Evolutionary conservation across 768 basidiomycete species (phyloP), one percentile per base, ranked within the genome.

Genomic region (Favolaschia claudopus): DNA sequence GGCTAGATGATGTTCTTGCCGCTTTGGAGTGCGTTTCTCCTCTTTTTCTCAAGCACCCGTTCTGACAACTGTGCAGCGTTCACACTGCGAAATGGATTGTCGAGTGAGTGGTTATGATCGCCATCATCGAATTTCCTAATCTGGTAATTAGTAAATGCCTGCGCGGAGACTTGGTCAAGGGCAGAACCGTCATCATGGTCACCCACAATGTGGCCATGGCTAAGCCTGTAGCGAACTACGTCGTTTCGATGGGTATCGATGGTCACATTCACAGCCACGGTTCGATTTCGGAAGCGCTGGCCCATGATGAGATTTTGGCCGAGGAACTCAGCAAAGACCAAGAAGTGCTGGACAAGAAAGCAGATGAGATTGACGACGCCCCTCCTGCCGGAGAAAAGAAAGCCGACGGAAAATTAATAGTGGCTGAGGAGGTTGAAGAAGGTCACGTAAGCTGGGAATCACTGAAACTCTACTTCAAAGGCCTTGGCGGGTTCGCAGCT

Each of bases 341-440:
- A 47, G 76, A 70, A 31, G 67, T 44, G 55, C 53, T 69, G 3
- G 54, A 58, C 32, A 65, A 58, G 25, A 44, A 43, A 17, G 51
- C 36, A 9, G 65, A 68, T 20, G 56, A 77, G 38, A 52, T 60
- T 70, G 19, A 50, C 37, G 29, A 60, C 14, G 60, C 65, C 42
- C 31, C 64, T 3, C 62, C 68, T 10, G 59, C 52, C n/a, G 62
- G 55, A 19, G 68, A 64, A 28, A 62, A 62, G 14, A 72, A 73
- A 40, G 65, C 67, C n/a, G 79, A 79, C 42, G 86, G 87, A 3
- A 87, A 88, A 66, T 76, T 90, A n/a, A 81, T 89, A 42, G 71
- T 87, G 7, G 82, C 81, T 0, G 89, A 91, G 67, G 89, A 91
- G 66, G 78, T 89, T 40, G 80, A 76, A 7, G 77, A 81, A 48